Base-by-base conservation (phyloP, 2,329 filamentous ascomycete genomes). In the Hypoxylon sp. region DNA sequence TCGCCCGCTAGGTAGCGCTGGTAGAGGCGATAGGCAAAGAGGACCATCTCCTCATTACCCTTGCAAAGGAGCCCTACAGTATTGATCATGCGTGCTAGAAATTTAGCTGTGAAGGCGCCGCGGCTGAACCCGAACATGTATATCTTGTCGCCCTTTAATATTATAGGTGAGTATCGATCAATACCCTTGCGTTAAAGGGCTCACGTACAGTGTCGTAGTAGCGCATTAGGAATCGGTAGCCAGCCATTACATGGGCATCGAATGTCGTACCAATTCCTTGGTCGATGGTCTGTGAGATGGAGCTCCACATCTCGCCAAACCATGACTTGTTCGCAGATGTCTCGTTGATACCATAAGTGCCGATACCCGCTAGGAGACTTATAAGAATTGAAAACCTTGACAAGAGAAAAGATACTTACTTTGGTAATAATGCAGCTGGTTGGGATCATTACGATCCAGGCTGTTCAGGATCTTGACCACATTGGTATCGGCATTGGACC, bases 91-190 rank as follows among this genome's bases (percentile, higher is more conserved):
- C 84, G 81, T 0, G 85, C 82, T 1, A 87, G 79, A 71, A 87
- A 86, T 22, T 82, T 82, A n/a, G 85, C 85, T 0, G 84, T 86
- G 70, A 84, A 86, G 11, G 85, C 85, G 1, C 85, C 85, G 22
- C 85, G 82, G 6, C 82, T 84, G 72, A 87, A 87, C 11, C 85
- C 85, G 53, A 87, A 87, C 72, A 87, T 83, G 70, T 86, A 88
- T 35, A 88, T 85, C 54, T 82, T 82, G 68, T 85, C 84, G 0
- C 80, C 83, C 74, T 84, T 73, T 10, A 1, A 8, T 17, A 46
- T 10, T 56, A 33, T 6, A 48, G 17, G 60, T 69, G 14, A 69
- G 59, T 25, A 51, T 37, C 17, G 58, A 40, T 17, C 2, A 25
- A n/a, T 1, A 3, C 31, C n/a, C 2, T 6, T 1, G 17, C 10